phyloP scores from a whole-genome alignment of 192 early-diverging fungal genomes.

The Entomortierella parvispora region DNA sequence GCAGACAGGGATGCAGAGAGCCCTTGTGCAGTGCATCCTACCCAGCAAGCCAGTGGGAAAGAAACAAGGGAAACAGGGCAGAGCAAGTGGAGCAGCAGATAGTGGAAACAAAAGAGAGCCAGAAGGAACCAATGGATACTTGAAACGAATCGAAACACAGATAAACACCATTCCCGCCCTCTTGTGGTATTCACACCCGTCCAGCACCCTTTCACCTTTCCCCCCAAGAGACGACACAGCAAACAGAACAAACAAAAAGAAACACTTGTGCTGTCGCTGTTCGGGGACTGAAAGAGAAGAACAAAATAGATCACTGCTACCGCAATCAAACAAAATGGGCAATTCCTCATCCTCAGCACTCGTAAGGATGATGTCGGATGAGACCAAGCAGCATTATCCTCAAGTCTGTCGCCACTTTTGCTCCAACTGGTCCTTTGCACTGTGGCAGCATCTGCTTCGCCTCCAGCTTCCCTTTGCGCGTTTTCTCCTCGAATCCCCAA shows the following conservation, averaged over 20 bases:
- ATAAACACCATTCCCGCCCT: constrained; percentile 5
- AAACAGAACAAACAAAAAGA: not conserved
- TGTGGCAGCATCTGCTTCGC: too few species aligned
- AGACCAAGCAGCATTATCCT: not conserved
- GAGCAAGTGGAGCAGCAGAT: not conserved
- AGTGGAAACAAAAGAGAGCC: constrained; percentile 20
- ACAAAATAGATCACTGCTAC: constrained; percentile 17
- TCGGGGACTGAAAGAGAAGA: not conserved
- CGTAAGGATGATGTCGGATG: too few species aligned
- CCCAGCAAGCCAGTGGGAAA: too few species aligned
- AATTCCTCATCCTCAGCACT: too few species aligned
- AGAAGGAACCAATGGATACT: constrained; percentile 15
- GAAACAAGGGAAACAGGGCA: not conserved
- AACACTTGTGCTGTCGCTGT: not conserved
- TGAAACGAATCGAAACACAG: too few species aligned
- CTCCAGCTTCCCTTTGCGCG: too few species aligned
- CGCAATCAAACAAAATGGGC: constrained; percentile 7
- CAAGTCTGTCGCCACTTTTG: too few species aligned
- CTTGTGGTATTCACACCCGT: not conserved
- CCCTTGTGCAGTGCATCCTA: too few species aligned
- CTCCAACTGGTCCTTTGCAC: too few species aligned
- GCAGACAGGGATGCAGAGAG: too few species aligned
- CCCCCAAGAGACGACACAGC: not conserved
- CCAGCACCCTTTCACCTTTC: too few species aligned
- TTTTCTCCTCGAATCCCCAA: too few species aligned